Evolutionary conservation across 2,329 filamentous ascomycete genomes (phyloP).

Genomic region (Fusarium metavorans): DNA sequence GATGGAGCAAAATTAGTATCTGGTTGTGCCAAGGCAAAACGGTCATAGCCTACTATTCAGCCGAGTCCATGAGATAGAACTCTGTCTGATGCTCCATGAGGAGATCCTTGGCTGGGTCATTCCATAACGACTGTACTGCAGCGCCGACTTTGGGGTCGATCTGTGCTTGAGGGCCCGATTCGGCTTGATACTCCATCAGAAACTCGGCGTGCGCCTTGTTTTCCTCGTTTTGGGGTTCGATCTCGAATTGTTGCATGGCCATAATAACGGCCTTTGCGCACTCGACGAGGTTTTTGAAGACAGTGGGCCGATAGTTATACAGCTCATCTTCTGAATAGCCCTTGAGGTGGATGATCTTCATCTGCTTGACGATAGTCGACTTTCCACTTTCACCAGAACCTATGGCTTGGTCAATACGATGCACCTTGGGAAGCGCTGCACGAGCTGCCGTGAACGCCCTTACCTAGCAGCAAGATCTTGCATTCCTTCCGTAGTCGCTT

Average conservation of each 20-base stretch:
- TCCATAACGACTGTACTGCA: slow-evolving; percentile 90
- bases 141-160: slow-evolving; percentile 85
- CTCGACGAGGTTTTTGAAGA: slow-evolving; percentile 98
- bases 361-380: slow-evolving; percentile 99
- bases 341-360: slow-evolving; percentile 99
- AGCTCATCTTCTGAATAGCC: slow-evolving; percentile 96
- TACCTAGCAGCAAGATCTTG: slow-evolving; percentile 97
- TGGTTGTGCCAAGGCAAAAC: background rate
- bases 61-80: slow-evolving; percentile 99
- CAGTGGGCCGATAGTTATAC: slow-evolving; percentile 91
- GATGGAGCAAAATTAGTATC: slow-evolving; percentile 12
- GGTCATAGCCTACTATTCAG: slow-evolving; percentile 82
- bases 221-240: slow-evolving; percentile 78
- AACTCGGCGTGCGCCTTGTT: slow-evolving; percentile 83
- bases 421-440: background rate
- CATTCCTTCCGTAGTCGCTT: slow-evolving; percentile 94
- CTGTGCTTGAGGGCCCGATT: slow-evolving; percentile 87
- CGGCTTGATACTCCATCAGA: slow-evolving; percentile 87
- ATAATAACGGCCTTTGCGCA: slow-evolving; percentile 94
- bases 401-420: slow-evolving; percentile 54
- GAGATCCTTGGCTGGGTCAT: slow-evolving; percentile 83
- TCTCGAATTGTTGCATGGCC: slow-evolving; percentile 92
- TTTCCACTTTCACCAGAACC: slow-evolving; percentile 99
- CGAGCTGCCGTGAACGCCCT: slow-evolving; percentile 44
- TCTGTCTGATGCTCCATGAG: slow-evolving; percentile 95